Conservation (phyloP, 2,329 filamentous ascomycete species). For the Talaromyces sp. region DNA sequence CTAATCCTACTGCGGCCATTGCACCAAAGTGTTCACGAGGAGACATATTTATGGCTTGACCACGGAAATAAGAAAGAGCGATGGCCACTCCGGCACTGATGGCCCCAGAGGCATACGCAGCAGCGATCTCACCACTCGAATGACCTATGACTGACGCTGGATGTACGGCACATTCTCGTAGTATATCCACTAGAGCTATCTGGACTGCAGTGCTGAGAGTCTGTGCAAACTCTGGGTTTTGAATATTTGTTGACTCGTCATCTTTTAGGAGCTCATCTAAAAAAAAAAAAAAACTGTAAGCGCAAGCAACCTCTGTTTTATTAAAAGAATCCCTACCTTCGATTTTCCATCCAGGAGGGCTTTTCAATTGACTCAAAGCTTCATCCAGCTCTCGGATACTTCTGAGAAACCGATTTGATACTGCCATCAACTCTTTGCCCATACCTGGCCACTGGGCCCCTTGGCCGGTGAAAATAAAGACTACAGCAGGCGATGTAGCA, state of each 20-base stretch:
- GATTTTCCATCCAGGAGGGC: too few species aligned
- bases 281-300: too few species aligned
- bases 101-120: constrained; percentile 15
- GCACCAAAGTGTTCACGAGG: constrained; percentile 9
- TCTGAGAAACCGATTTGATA: too few species aligned
- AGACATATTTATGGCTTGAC: constrained; percentile 11
- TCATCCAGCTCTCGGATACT: too few species aligned
- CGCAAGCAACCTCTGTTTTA: too few species aligned
- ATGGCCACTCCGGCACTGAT: constrained; percentile 16
- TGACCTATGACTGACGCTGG: constrained; percentile 10
- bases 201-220: constrained; percentile 18
- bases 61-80: constrained; percentile 15
- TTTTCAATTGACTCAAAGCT: too few species aligned
- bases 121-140: constrained; percentile 16
- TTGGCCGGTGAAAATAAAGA: constrained; percentile 3
- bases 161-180: constrained; percentile 6
- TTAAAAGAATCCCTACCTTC: too few species aligned
- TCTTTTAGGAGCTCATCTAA: too few species aligned
- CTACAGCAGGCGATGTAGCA: constrained; percentile 6
- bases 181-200: constrained; percentile 11
- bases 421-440: constrained; percentile 13
- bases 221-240: constrained; percentile 17
- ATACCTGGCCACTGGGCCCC: constrained; percentile 13
- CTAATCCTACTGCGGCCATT: constrained; percentile 24
- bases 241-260: background rate